Evolutionary conservation across 73 alveolate species (phyloP).

Genomic region (Urostyla sp.): DNA sequence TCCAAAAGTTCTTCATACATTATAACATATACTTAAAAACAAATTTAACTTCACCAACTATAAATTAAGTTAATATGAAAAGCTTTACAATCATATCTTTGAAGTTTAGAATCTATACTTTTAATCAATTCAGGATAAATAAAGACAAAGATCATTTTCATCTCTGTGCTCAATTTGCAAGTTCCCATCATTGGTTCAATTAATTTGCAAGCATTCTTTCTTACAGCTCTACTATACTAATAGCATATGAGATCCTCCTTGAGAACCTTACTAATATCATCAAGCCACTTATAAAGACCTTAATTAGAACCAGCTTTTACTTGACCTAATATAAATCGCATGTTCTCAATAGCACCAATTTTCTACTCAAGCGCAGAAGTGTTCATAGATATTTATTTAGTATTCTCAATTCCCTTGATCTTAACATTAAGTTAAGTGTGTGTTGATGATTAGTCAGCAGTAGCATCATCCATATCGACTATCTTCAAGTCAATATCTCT

Average conservation of each 20-base stretch:
- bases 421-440: conserved; percentile 21
- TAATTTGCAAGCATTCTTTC: conserved; percentile 50
- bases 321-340: conserved; percentile 21
- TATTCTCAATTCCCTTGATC: conserved; percentile 56
- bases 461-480: conserved; percentile 53
- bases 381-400: conserved; percentile 54
- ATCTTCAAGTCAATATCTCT: conserved; percentile 53
- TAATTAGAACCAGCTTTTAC: conserved; percentile 55
- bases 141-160: conserved; percentile 35
- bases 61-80: not conserved
- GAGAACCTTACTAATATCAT: conserved; percentile 14
- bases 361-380: conserved; percentile 67
- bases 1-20: conserved; percentile 40
- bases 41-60: conserved; percentile 36
- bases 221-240: conserved; percentile 49
- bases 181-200: conserved; percentile 49
- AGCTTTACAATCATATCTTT: conserved; percentile 42
- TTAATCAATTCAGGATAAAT: conserved; percentile 36
- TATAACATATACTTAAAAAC: conserved; percentile 32
- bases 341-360: conserved; percentile 31
- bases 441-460: not conserved
- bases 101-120: not conserved
- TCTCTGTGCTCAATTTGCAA: conserved; percentile 23
- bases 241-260: conserved; percentile 16
- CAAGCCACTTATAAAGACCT: conserved; percentile 61